Conservation (phyloP, 2,329 filamentous ascomycete genomes). For the Trichophyton rubrum region DNA sequence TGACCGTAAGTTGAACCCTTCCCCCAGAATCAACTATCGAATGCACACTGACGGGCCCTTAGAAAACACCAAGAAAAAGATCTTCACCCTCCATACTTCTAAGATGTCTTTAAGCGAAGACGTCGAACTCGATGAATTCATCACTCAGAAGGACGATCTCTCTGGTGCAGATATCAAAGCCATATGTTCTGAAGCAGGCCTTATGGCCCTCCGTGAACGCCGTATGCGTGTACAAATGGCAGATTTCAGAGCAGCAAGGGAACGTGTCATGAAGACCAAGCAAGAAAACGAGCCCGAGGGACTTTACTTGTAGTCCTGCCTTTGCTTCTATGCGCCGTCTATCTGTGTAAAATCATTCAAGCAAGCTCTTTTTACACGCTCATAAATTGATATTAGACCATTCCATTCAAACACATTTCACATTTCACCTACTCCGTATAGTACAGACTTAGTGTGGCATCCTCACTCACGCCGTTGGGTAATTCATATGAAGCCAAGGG, state of each 20-base stretch:
- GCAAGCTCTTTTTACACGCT: background rate
- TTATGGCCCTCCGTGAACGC: conserved; percentile 85
- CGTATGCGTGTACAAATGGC: conserved; percentile 99
- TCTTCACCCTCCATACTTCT: conserved; percentile 92
- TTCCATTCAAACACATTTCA: background rate
- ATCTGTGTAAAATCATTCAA: conserved; percentile 4
- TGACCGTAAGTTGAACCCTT: conserved; percentile 41
- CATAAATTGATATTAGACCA: background rate
- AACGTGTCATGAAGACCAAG: conserved; percentile 96
- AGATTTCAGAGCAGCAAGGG: conserved; percentile 83
- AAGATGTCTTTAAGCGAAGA: conserved; percentile 97
- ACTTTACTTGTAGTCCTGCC: conserved; percentile 69
- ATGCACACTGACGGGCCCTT: conserved; percentile 15
- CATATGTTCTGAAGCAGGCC: conserved; percentile 91
- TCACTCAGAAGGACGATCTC: conserved; percentile 94
- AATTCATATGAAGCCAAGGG: background rate
- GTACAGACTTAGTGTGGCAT: background rate
- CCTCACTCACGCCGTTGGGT: background rate
- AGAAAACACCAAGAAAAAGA: conserved; percentile 92
- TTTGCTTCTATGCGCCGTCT: background rate
- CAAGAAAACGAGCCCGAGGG: conserved; percentile 96
- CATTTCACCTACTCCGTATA: background rate
- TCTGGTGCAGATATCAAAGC: conserved; percentile 97
- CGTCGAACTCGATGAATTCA: conserved; percentile 97
- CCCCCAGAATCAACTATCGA: background rate